Conservation (phyloP, 1,284 basidiomycete species). For the Testicularia cyperi region DNA sequence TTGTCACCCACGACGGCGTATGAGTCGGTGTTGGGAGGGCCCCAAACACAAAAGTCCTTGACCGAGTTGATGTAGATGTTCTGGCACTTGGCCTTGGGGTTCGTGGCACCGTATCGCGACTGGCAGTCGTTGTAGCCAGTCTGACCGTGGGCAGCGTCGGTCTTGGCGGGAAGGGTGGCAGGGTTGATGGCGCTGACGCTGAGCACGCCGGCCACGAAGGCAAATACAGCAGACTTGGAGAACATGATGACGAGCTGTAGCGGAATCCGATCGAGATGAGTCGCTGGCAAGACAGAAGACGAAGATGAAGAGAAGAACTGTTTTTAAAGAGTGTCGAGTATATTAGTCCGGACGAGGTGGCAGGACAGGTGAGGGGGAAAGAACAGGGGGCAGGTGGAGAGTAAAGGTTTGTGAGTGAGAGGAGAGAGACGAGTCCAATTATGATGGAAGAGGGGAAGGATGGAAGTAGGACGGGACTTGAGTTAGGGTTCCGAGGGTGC, state of each 20-base stretch:
- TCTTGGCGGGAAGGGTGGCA: conserved; percentile 50
- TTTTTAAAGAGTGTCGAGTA: too few relatives aligned
- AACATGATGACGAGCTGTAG: too few relatives aligned
- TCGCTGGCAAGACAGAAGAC: too few relatives aligned
- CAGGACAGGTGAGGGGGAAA: too few relatives aligned
- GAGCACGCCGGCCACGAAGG: conserved; percentile 34
- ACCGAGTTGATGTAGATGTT: conserved; percentile 57
- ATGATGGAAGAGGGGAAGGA: neutral
- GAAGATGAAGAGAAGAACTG: neutral
- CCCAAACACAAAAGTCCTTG: conserved; percentile 58
- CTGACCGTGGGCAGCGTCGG: conserved; percentile 45
- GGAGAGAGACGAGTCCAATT: neutral
- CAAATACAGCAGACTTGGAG: conserved; percentile 30
- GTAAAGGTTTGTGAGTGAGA: neutral
- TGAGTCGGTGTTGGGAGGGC: conserved; percentile 26
- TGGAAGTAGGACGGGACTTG: too few relatives aligned
- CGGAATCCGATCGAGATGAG: too few relatives aligned
- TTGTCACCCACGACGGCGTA: conserved; percentile 40
- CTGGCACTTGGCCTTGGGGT: conserved; percentile 52
- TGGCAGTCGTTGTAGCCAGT: conserved; percentile 55
- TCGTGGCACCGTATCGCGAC: conserved; percentile 43
- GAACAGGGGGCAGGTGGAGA: too few relatives aligned
- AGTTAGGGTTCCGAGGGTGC: too few relatives aligned
- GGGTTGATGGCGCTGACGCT: conserved; percentile 40
- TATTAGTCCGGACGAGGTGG: too few relatives aligned